phyloP scores from a whole-genome alignment of 2,329 filamentous ascomycete genomes.

The Stenocarpella maydis region DNA sequence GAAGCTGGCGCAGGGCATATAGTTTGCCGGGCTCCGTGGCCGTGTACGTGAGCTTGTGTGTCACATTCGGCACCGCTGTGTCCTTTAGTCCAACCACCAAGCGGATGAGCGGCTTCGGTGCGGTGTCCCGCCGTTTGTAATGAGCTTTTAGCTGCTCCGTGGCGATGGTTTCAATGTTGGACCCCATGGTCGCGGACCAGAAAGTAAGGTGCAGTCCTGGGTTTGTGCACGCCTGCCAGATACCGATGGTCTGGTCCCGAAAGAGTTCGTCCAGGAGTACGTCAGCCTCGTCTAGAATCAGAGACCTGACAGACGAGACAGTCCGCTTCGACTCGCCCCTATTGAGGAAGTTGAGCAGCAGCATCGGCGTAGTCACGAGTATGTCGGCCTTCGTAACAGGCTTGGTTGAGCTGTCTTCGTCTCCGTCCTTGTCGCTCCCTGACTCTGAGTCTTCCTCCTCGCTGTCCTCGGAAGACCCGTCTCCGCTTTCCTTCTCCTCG shows the following conservation, averaged over 20 bases:
- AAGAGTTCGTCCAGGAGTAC: slow-evolving; percentile 93
- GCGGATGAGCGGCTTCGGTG: slow-evolving; percentile 70
- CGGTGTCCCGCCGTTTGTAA: slow-evolving; percentile 48
- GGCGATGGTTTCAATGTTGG: slow-evolving; percentile 84
- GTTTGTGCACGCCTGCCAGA: slow-evolving; percentile 83
- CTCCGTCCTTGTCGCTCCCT: slow-evolving; percentile 42
- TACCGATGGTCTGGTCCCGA: slow-evolving; percentile 82
- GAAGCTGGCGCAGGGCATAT: slow-evolving; percentile 85
- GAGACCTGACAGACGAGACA: slow-evolving; percentile 73
- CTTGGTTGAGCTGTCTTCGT: slow-evolving; percentile 43
- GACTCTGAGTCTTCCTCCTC: slow-evolving; percentile 47
- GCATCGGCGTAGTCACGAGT: slow-evolving; percentile 80
- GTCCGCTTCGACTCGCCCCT: slow-evolving; percentile 53
- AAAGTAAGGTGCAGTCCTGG: slow-evolving; percentile 77
- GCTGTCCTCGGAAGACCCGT: slow-evolving; percentile 43
- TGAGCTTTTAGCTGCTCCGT: slow-evolving; percentile 71
- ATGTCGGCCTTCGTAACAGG: slow-evolving; percentile 78
- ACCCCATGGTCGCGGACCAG: slow-evolving; percentile 98
- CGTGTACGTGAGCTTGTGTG: slow-evolving; percentile 88
- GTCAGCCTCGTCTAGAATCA: slow-evolving; percentile 94
- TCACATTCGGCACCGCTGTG: slow-evolving; percentile 90
- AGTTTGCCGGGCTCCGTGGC: slow-evolving; percentile 95
- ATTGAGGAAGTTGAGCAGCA: slow-evolving; percentile 77
- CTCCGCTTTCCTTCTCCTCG: slow-evolving; percentile 49
- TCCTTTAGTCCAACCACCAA: slow-evolving; percentile 97